Conservation (phyloP, 2,329 filamentous ascomycete genomes). For the Penicillium sp. region DNA sequence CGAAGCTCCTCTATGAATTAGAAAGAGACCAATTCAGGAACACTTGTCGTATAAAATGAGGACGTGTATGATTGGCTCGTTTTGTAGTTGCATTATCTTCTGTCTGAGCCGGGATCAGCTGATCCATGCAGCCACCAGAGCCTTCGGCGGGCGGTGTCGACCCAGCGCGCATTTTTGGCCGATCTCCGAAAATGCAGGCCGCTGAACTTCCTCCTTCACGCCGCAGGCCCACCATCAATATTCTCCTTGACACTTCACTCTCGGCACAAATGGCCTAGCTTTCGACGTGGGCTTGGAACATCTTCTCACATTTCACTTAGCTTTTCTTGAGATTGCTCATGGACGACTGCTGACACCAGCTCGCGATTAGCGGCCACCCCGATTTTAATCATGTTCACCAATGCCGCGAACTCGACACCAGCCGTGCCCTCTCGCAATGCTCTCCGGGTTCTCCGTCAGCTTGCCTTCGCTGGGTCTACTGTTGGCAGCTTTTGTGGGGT, state of each 20-base stretch:
- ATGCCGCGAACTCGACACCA: slow-evolving; percentile 25
- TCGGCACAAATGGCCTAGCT: neutral
- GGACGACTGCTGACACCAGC: slow-evolving; percentile 17
- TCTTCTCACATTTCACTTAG: neutral
- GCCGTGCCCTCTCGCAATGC: slow-evolving; percentile 42
- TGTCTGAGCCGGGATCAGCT: neutral
- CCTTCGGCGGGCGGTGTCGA: slow-evolving; percentile 5
- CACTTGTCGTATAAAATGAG: no score
- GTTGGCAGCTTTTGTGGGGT: slow-evolving; percentile 38
- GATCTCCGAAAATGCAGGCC: slow-evolving; percentile 15
- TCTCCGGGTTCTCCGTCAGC: slow-evolving; percentile 34
- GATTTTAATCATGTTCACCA: slow-evolving; percentile 26
- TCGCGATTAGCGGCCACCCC: slow-evolving; percentile 24
- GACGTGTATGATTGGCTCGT: no score
- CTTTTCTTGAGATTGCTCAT: slow-evolving; percentile 8
- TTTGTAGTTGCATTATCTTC: no score
- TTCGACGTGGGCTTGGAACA: neutral
- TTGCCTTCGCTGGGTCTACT: slow-evolving; percentile 33
- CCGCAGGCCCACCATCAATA: slow-evolving; percentile 7
- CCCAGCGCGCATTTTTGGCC: slow-evolving; percentile 12
- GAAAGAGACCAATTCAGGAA: no score
- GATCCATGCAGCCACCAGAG: neutral
- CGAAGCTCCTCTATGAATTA: no score
- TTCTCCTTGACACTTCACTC: neutral
- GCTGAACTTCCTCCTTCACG: slow-evolving; percentile 12